phyloP scores from a whole-genome alignment of 139 green algal species.

The Micromonas commoda region DNA sequence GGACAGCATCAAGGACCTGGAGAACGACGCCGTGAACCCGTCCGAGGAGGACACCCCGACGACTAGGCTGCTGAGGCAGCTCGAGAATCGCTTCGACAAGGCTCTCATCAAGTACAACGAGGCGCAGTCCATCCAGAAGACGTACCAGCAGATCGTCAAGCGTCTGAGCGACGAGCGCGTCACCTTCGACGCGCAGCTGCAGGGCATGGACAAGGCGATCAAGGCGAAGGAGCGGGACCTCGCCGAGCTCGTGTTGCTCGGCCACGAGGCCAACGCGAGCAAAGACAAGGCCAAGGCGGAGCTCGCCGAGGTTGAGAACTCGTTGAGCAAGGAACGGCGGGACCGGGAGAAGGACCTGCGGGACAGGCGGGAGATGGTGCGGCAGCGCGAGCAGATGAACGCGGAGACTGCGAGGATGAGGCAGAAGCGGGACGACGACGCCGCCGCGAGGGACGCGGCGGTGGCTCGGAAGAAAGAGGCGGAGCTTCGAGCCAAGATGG shows the following conservation, averaged over 20 bases:
- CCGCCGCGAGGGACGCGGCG: slow-evolving; percentile 26
- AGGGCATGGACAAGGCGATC: slow-evolving; percentile 42
- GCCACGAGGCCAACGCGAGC: slow-evolving; percentile 32
- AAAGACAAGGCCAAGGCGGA: slow-evolving; percentile 38
- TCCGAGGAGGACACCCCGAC: slow-evolving; percentile 32
- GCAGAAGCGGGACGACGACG: slow-evolving; percentile 18
- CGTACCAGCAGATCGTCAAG: slow-evolving; percentile 52
- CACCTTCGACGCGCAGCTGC: slow-evolving; percentile 41
- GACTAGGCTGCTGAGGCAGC: slow-evolving; percentile 37
- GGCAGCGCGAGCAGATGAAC: slow-evolving; percentile 35
- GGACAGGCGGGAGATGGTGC: slow-evolving; percentile 32
- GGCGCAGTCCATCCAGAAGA: slow-evolving; percentile 51
- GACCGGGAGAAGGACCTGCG: slow-evolving; percentile 33
- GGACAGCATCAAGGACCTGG: slow-evolving; percentile 33
- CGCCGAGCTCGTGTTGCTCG: slow-evolving; percentile 34
- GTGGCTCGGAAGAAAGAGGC: not conserved
- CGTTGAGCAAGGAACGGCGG: slow-evolving; percentile 20
- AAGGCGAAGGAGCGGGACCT: slow-evolving; percentile 45
- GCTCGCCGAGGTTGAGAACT: slow-evolving; percentile 26
- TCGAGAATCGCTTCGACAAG: slow-evolving; percentile 63
- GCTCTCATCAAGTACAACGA: slow-evolving; percentile 57
- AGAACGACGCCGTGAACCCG: slow-evolving; percentile 19
- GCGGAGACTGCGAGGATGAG: slow-evolving; percentile 22
- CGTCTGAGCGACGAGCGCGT: slow-evolving; percentile 40
- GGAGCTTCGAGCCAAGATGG: not conserved